These are phyloP conservation scores for Podospora pseudocomata DNA, from an alignment of 495 filamentous ascomycete species.

Conservation along the genomic window DNA sequence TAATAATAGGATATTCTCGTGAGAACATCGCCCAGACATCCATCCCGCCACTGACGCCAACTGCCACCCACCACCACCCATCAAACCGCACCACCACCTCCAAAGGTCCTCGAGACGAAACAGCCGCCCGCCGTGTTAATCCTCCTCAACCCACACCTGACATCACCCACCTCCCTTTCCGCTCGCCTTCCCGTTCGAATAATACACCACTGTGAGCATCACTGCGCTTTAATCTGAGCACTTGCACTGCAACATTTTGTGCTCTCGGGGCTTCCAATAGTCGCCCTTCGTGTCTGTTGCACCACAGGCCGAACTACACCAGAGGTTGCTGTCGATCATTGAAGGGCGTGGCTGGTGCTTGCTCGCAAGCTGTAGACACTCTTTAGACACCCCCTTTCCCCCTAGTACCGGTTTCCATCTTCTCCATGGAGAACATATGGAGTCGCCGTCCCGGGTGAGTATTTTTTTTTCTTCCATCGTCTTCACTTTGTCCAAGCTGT, in stretches of 20 bases:
- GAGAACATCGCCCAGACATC: neutral
- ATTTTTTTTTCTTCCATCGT: slow-evolving; percentile 14
- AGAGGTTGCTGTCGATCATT: slow-evolving; percentile 9
- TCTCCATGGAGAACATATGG: slow-evolving; percentile 62
- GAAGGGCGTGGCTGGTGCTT: slow-evolving; percentile 15
- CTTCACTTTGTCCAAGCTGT: neutral
- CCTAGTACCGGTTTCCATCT: slow-evolving; percentile 31
- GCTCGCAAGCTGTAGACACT: slow-evolving; percentile 15
- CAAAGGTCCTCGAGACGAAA: neutral
- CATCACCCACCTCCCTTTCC: slow-evolving; percentile 11
- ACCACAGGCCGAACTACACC: slow-evolving; percentile 2
- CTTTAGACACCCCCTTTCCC: slow-evolving; percentile 15
- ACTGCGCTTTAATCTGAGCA: neutral
- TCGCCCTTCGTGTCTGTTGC: slow-evolving; percentile 1
- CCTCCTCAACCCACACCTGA: slow-evolving; percentile 7
- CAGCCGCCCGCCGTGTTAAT: neutral
- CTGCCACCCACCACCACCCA: neutral
- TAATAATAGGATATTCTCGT: neutral
- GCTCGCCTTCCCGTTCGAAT: neutral
- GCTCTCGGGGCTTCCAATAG: neutral
- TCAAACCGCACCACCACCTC: neutral
- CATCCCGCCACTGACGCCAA: neutral
- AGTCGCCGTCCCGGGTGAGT: slow-evolving; percentile 88
- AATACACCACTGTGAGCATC: neutral
- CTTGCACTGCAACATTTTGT: neutral